Conservation (phyloP, 202 grass and related monocot species). For the Carex sylvatica region DNA sequence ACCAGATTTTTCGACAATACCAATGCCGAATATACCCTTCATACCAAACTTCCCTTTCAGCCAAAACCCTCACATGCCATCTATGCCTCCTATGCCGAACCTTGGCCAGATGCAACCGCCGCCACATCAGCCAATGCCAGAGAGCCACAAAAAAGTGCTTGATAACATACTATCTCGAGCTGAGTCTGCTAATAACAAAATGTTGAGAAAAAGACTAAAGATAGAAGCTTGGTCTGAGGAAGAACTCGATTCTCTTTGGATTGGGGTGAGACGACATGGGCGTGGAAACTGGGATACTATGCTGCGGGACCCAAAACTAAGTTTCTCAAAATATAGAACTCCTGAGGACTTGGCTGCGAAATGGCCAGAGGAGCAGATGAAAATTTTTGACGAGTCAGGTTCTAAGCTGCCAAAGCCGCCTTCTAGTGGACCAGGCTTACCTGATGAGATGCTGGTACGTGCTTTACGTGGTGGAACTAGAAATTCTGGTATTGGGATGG, state of each 20-base stretch:
- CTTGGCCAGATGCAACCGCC: slow-evolving; percentile 54
- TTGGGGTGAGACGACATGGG: slow-evolving; percentile 95
- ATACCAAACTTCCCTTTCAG: slow-evolving; percentile 79
- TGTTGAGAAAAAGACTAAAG: slow-evolving; percentile 74
- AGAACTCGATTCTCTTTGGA: slow-evolving; percentile 96
- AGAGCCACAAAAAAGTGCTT: slow-evolving; percentile 92
- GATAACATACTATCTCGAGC: slow-evolving; percentile 88
- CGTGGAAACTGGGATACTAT: slow-evolving; percentile 94
- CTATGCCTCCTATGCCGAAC: slow-evolving; percentile 59
- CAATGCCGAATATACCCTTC: slow-evolving; percentile 59
- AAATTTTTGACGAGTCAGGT: slow-evolving; percentile 73
- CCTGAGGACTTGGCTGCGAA: slow-evolving; percentile 64
- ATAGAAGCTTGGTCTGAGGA: slow-evolving; percentile 92
- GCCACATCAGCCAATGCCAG: slow-evolving; percentile 65
- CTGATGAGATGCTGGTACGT: slow-evolving; percentile 88
- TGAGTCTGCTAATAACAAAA: slow-evolving; percentile 71
- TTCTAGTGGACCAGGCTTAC: slow-evolving; percentile 56
- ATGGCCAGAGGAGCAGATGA: slow-evolving; percentile 89
- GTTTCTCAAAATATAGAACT: slow-evolving; percentile 66
- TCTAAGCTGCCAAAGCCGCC: slow-evolving; percentile 48
- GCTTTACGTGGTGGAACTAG: slow-evolving; percentile 82
- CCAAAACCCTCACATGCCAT: slow-evolving; percentile 60
- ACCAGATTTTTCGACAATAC: slow-evolving; percentile 40
- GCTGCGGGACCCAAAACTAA: slow-evolving; percentile 86
- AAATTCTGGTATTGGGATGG: slow-evolving; percentile 61